Conservation (phyloP, 345 rosid species). For the Leavenworthia alabamica region DNA sequence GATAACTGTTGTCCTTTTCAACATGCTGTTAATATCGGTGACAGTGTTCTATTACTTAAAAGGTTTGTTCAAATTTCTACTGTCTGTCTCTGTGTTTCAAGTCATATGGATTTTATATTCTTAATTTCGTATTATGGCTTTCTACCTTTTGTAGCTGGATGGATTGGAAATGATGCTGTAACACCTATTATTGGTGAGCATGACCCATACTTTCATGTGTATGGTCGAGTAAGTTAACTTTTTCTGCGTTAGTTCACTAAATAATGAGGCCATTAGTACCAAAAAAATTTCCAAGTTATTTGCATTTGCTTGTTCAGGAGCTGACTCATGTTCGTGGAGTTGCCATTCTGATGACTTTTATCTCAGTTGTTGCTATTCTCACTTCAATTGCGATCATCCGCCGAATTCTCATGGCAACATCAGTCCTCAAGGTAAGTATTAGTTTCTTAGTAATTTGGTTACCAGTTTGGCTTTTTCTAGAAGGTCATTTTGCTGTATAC, state of each 20-base stretch:
- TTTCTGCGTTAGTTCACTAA: neutral
- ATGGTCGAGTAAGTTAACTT: conserved; percentile 64
- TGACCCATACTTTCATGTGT: conserved; percentile 73
- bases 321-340: conserved; percentile 64
- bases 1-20: conserved; percentile 83
- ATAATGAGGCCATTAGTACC: neutral
- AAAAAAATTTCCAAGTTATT: no score
- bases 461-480: conserved; percentile 3
- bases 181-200: conserved; percentile 81
- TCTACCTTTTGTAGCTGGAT: conserved; percentile 69
- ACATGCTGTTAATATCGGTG: conserved; percentile 69
- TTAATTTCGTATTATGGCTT: no score
- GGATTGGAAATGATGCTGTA: conserved; percentile 90
- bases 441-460: neutral
- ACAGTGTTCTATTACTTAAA: conserved; percentile 81
- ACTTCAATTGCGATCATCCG: conserved; percentile 89
- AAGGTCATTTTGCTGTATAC: conserved; percentile 7
- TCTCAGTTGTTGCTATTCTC: conserved; percentile 67
- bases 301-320: conserved; percentile 52
- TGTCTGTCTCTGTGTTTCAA: conserved; percentile 2
- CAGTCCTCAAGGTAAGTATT: conserved; percentile 81
- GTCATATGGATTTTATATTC: neutral
- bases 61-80: conserved; percentile 40
- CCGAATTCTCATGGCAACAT: conserved; percentile 90
- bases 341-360: conserved; percentile 71